Conservation (phyloP, 2,329 filamentous ascomycete genomes). For the Rhynchosporium secalis region DNA sequence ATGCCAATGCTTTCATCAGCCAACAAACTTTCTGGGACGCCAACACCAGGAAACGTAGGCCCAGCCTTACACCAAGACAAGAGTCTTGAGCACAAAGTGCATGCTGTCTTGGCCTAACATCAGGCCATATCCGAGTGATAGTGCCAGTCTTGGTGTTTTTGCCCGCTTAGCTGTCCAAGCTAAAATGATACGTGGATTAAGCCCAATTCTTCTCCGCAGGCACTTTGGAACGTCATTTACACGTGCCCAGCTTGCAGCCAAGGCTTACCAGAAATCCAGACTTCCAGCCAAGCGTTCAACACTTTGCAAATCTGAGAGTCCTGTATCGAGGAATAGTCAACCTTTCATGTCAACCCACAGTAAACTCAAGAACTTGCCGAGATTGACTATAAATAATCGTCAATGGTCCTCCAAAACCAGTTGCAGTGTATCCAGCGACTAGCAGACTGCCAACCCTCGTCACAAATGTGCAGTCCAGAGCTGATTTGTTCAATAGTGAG, state of each 20-base stretch:
- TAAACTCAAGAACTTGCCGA: neutral
- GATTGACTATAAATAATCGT: neutral
- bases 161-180: neutral
- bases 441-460: no score
- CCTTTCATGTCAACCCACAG: neutral
- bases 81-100: constrained; percentile 17
- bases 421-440: no score
- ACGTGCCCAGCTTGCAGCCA: constrained; percentile 4
- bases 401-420: no score
- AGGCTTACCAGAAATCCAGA: constrained; percentile 4
- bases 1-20: neutral
- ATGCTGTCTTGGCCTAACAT: constrained; percentile 14
- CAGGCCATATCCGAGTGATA: neutral
- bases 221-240: neutral
- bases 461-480: neutral
- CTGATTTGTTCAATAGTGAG: neutral
- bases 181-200: neutral
- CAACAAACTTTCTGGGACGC: neutral
- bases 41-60: constrained; percentile 14
- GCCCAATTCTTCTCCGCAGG: neutral
- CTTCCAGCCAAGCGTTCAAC: constrained; percentile 4
- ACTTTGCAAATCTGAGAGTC: neutral
- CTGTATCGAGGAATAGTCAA: neutral
- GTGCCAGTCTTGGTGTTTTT: neutral
- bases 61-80: constrained; percentile 15